Percentiles rank a stretch among this genome's conserved stretches.
These are phyloP conservation scores for Cryptococcus sp. DNA, from an alignment of 1,284 basidiomycete genomes.

Conservation along the genomic window DNA sequence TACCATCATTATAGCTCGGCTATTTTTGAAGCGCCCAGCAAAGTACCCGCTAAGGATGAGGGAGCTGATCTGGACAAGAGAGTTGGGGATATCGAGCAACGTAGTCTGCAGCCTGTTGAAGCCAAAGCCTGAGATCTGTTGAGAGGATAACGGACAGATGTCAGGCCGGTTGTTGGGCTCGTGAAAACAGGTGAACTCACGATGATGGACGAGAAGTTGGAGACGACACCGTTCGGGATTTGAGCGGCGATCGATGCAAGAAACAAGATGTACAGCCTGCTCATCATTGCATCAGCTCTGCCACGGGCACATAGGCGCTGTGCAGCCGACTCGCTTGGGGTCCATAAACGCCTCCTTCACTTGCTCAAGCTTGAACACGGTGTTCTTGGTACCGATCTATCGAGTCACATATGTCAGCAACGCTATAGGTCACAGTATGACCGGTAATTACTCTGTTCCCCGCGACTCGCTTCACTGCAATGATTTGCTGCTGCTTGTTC, in stretches of 20 bases:
- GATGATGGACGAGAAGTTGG: slow-evolving; percentile 23
- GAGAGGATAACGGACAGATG: not conserved
- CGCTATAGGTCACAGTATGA: too few species aligned
- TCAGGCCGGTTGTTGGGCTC: not conserved
- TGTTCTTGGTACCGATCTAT: slow-evolving; percentile 30
- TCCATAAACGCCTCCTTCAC: slow-evolving; percentile 34
- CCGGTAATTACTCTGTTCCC: slow-evolving; percentile 6
- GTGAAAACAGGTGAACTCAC: not conserved
- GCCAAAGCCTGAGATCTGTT: slow-evolving; percentile 15
- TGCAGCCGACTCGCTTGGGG: slow-evolving; percentile 28
- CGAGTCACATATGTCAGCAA: not conserved
- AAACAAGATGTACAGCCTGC: slow-evolving; percentile 34
- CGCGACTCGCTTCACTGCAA: slow-evolving; percentile 23
- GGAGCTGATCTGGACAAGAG: slow-evolving; percentile 14
- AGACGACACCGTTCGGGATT: slow-evolving; percentile 25
- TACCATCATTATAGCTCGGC: slow-evolving; percentile 18
- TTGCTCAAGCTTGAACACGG: slow-evolving; percentile 40
- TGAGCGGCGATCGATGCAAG: slow-evolving; percentile 16
- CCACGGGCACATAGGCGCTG: too few species aligned
- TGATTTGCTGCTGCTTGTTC: slow-evolving; percentile 16
- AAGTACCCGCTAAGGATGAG: slow-evolving; percentile 18
- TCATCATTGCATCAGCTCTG: not conserved
- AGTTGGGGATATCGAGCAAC: slow-evolving; percentile 22
- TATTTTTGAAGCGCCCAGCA: slow-evolving; percentile 20
- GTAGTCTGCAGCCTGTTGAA: slow-evolving; percentile 23